Percentiles rank a stretch among this genome's conserved stretches.
Conservation (phyloP, 306 rosid species). For the Ormosia semicastrata region DNA sequence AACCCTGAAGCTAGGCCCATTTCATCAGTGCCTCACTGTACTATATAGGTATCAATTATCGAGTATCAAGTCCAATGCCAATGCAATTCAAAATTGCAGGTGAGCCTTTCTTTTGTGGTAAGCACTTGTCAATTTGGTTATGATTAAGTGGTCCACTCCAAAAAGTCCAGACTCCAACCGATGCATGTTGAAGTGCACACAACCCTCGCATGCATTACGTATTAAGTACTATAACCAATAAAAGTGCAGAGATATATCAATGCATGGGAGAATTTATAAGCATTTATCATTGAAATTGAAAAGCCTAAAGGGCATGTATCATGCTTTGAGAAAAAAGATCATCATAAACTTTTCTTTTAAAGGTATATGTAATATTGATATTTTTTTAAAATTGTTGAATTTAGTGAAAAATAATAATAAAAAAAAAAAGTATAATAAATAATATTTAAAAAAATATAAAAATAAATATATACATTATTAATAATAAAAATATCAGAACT, state of each 20-base stretch:
- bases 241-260: background rate
- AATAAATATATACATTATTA: too few species aligned
- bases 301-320: background rate
- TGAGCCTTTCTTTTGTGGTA: background rate
- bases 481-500: too few species aligned
- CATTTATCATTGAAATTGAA: background rate
- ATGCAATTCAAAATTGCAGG: constrained; percentile 24
- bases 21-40: background rate
- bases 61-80: constrained; percentile 6
- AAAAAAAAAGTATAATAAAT: too few species aligned
- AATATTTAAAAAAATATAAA: too few species aligned
- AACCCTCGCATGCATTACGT: constrained; percentile 25
- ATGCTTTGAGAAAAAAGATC: too few species aligned
- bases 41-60: background rate
- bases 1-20: background rate
- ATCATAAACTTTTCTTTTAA: too few species aligned
- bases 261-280: background rate
- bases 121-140: constrained; percentile 18
- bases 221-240: background rate
- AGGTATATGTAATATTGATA: too few species aligned
- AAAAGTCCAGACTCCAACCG: background rate
- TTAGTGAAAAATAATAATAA: too few species aligned
- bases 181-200: constrained; percentile 14
- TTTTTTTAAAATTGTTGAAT: too few species aligned
- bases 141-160: constrained; percentile 32